These are phyloP conservation scores for Ophiosphaerella korrae DNA, from an alignment of 2,329 filamentous ascomycete species.

Conservation along the genomic window DNA sequence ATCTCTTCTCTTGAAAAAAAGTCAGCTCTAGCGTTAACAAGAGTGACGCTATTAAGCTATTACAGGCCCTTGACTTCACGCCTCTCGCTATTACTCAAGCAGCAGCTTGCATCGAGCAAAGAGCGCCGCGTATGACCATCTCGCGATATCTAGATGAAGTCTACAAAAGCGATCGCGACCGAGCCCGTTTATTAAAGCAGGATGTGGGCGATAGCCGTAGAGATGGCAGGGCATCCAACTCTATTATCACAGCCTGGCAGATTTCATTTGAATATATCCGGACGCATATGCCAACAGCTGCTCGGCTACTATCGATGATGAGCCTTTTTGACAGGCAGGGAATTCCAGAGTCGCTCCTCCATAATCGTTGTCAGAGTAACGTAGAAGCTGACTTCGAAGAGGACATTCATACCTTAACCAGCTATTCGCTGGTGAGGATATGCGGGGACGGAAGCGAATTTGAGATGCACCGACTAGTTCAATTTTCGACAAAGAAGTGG, in stretches of 20 bases:
- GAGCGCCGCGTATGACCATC: slow-evolving; percentile 4
- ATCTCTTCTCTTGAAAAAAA: background rate
- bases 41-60: too few species aligned
- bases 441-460: slow-evolving; percentile 7
- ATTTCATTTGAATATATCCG: slow-evolving; percentile 45
- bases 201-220: slow-evolving; percentile 10
- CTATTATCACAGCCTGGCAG: slow-evolving; percentile 45
- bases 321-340: background rate
- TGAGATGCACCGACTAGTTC: slow-evolving; percentile 27
- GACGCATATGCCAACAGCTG: slow-evolving; percentile 33
- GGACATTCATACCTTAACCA: slow-evolving; percentile 18
- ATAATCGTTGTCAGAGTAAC: slow-evolving; percentile 7
- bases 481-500: slow-evolving; percentile 16
- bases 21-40: too few species aligned
- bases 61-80: too few species aligned
- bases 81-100: background rate
- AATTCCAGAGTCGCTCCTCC: slow-evolving; percentile 29
- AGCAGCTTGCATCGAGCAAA: slow-evolving; percentile 20
- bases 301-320: slow-evolving; percentile 51
- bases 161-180: slow-evolving; percentile 4
- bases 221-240: slow-evolving; percentile 8
- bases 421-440: slow-evolving; percentile 17
- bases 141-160: slow-evolving; percentile 42
- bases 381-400: slow-evolving; percentile 17
- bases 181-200: slow-evolving; percentile 3